Evolutionary conservation across 2,329 filamentous ascomycete genomes (phyloP).

Genomic region (Phialophora macrospora): DNA sequence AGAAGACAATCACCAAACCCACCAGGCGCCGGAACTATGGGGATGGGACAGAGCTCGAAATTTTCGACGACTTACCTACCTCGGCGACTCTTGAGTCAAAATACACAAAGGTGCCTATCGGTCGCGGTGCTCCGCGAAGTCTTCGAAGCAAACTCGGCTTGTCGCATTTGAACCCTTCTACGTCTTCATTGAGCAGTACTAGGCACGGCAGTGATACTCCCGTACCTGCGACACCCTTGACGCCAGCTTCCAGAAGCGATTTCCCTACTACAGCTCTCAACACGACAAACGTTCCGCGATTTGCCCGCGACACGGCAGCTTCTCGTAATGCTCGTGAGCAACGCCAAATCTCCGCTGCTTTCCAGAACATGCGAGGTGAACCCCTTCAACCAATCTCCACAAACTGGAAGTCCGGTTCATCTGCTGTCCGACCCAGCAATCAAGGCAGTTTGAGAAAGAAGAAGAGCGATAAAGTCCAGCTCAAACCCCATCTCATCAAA

Average conservation of each 20-base stretch:
- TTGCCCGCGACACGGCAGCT: conserved; percentile 69
- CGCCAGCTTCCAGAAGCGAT: conserved; percentile 54
- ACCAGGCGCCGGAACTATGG: conserved; percentile 76
- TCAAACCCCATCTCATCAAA: conserved; percentile 87
- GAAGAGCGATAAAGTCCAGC: conserved; percentile 50
- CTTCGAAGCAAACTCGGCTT: conserved; percentile 58
- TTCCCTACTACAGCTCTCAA: conserved; percentile 47
- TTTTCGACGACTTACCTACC: conserved; percentile 92
- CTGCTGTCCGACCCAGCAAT: conserved; percentile 18
- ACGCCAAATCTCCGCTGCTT: conserved; percentile 55
- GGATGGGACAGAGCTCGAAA: conserved; percentile 88
- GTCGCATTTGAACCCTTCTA: conserved; percentile 42
- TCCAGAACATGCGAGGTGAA: conserved; percentile 48
- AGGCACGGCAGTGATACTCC: conserved; percentile 48
- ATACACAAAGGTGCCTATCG: conserved; percentile 78
- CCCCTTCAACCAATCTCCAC: conserved; percentile 59
- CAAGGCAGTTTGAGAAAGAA: conserved; percentile 54
- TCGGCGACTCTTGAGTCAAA: conserved; percentile 80
- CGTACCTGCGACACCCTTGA: conserved; percentile 63
- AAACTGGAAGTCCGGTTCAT: conserved; percentile 62
- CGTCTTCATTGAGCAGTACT: conserved; percentile 38
- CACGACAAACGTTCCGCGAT: conserved; percentile 55
- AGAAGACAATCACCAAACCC: conserved; percentile 76
- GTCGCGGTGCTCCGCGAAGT: conserved; percentile 69
- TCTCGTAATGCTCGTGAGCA: conserved; percentile 68